Evolutionary conservation across 2,329 filamentous ascomycete genomes (phyloP), one percentile per base, ranked within the genome.

Genomic region (Chrysoporthe deuterocubensis): DNA sequence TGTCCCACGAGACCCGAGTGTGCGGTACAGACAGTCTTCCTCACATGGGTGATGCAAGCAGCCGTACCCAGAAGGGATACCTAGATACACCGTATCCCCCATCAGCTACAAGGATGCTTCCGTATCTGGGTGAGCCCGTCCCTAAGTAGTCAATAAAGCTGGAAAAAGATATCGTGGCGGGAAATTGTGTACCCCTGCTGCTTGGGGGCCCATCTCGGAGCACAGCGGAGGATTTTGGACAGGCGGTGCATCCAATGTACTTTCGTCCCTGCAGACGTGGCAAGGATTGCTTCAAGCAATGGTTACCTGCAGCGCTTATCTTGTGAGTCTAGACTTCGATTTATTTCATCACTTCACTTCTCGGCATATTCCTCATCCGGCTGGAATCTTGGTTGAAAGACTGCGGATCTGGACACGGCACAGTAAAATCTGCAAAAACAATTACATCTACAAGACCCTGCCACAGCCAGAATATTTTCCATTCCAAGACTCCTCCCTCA

Each of bases 181-280:
- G 16, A 16, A 37, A 52, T 63, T 43, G 21, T 43, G n/a, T 16
- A 26, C 11, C 32, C 46, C 61, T 40, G 34, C 7, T 11, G 61
- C 13, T 14, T 16, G 21, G 44, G 11, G 32, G 11, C 26, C 26
- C 2, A 43, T n/a, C 13, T 32, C 21, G 21, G 21, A 48, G 14
- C n/a, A 14, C 60, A 62, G 60, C 60, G 60, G 60, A 62, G 42
- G 16, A 50, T 62, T 50, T 16, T 61, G 43, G 58, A 32, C 26
- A 13, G 21, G 43, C 40, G 21, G 40, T 48, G 26, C 26, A 61
- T 18, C 58, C 58, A 21, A 61, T 18, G 32, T 13, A 18, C 16
- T 40, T 13, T 57, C 13, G 3, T 57, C 18, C 26, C 44, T 50
- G 60, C 40, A 50, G 34, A 16, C 21, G 60, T 48, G 60, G 44